Base-by-base conservation (phyloP, 768 basidiomycete species). In the Boletus edulis region DNA sequence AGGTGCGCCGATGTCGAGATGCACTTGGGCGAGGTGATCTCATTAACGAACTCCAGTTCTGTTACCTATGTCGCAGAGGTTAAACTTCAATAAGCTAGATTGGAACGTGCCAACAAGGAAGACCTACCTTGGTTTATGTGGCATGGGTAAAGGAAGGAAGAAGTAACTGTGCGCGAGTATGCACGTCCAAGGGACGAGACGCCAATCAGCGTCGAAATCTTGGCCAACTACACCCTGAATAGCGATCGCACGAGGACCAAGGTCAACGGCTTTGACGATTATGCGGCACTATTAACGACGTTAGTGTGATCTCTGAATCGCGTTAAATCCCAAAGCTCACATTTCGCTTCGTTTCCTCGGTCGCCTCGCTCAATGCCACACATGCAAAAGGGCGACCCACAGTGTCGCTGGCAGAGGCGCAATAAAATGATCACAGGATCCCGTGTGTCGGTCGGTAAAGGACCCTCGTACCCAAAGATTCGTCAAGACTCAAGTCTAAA, bases 401-500 rank as follows among this genome's bases (percentile, higher is more conserved):
- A 22, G 3, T 22, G 22, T 22, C 22, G 22, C 2, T 22, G 22
- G 22, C 22, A 22, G 22, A 22, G 22, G 22, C 22, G 20, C 20
- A 20, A 20, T 20, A 20, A 2, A 20, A 20, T 20, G 20, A 22
- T 44, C 53, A 35, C 20, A 62, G 15, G 12, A 20, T 20, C 3
- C 32, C 11, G 17, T 38, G 13, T 1, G 46, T 24, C 8, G 40
- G 17, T 53, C 47, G 58, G 34, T 63, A 55, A 50, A 63, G 20
- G 27, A 63, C 43, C 15, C 35, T 55, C 5, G 42, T 39, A 12
- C 40, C 42, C 12, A 49, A 41, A 32, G 47, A 39, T 13, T 38
- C 31, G 18, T 54, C 47, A 3, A 55, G 39, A 37, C 29, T 45
- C 55, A 57, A 27, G 31, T 62, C 55, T 44, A 62, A 59, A 14